A percentile compares a stretch with the other conserved stretches of the same genome.
Evolutionary conservation across 2,329 filamentous ascomycete species (phyloP).

Genomic region (Talaromyces amestolkiae): DNA sequence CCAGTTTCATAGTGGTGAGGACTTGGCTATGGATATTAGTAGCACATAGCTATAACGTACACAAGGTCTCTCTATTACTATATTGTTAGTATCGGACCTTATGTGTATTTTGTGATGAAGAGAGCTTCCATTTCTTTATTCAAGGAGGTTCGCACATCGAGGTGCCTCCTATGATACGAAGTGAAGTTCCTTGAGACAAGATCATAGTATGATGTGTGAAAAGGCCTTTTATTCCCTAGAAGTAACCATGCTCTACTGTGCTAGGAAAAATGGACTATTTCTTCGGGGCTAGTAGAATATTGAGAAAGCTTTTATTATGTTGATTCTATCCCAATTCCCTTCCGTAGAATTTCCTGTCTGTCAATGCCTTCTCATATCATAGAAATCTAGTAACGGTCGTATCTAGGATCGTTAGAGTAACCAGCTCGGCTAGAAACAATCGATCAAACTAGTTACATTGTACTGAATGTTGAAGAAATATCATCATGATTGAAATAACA

Average conservation of each 20-base stretch:
- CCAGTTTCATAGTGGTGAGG: background rate
- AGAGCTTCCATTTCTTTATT: background rate
- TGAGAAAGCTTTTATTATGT: constrained; percentile 1
- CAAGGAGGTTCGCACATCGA: background rate
- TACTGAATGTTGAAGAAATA: background rate
- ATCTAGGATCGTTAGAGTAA: constrained; percentile 10
- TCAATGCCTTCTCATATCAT: constrained; percentile 6
- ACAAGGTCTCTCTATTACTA: too few species aligned
- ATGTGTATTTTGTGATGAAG: background rate
- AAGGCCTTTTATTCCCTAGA: background rate
- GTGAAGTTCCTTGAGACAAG: background rate
- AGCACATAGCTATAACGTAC: too few species aligned
- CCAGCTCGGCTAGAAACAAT: constrained; percentile 10
- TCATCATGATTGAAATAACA: background rate
- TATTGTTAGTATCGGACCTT: background rate
- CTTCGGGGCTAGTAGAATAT: background rate
- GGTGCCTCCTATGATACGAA: background rate
- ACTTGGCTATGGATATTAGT: too few species aligned
- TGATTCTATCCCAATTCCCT: background rate
- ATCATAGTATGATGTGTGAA: background rate
- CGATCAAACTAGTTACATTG: constrained; percentile 7
- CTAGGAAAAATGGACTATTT: background rate
- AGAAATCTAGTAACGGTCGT: constrained; percentile 2
- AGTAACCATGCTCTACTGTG: background rate
- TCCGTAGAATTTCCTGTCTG: background rate